A percentile compares a stretch with the other conserved stretches of the same genome.
Evolutionary conservation across 148 eudicot genomes (phyloP).

Genomic region (Suaeda aralocaspica): DNA sequence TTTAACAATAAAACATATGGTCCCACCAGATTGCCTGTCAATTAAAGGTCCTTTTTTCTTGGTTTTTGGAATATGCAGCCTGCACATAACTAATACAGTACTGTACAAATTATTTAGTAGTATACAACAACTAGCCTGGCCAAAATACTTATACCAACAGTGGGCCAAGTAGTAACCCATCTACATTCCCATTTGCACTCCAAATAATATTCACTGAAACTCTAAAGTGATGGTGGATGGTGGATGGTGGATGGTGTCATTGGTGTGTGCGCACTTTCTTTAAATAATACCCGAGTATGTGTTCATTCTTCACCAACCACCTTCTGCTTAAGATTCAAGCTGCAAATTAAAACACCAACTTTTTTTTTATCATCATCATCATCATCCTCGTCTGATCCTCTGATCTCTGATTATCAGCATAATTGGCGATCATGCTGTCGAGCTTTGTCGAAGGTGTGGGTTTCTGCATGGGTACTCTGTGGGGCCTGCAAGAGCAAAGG

Average conservation of each 20-base stretch:
- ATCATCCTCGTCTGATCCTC: neutral
- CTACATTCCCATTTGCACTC: too few species aligned
- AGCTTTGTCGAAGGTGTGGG: slow-evolving; percentile 25
- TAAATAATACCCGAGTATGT: too few species aligned
- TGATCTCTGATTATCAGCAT: neutral
- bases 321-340: slow-evolving; percentile 1
- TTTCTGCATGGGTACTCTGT: slow-evolving; percentile 24
- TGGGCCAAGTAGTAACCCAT: too few species aligned
- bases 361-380: neutral
- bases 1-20: slow-evolving; percentile 1
- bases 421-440: slow-evolving; percentile 35
- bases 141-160: too few species aligned
- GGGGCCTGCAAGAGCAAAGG: slow-evolving; percentile 36
- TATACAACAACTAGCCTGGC: too few species aligned
- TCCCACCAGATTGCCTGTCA: neutral
- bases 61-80: neutral
- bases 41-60: neutral
- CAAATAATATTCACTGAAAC: too few species aligned
- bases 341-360: neutral
- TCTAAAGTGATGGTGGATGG: too few species aligned
- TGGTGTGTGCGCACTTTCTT: too few species aligned
- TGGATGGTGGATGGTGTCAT: too few species aligned
- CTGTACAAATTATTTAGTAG: too few species aligned
- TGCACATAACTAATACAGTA: too few species aligned
- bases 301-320: neutral